Evolutionary conservation across 1,139 yeast species (phyloP), one percentile per base, ranked within the genome.

Genomic region (Yamadazyma triangularis): DNA sequence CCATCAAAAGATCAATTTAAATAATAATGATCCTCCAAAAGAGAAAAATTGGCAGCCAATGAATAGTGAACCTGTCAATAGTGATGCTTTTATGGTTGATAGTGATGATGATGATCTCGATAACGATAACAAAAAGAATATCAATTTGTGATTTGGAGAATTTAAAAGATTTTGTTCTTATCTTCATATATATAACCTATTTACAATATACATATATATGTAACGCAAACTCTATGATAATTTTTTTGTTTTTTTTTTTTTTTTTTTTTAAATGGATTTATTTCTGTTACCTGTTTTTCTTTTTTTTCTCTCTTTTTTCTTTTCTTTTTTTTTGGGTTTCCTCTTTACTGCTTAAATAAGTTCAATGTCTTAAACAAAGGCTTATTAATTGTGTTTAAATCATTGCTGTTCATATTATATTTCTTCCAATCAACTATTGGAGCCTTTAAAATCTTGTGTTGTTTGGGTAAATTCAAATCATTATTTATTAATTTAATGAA

Each of bases 31-130:
- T 38, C 41, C 21, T 47, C 50, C n/a, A 39, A 31, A 22, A 34
- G 56, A 24, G 45, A 28, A 33, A 47, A 74, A 76, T 45, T 79
- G 85, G 85, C 79, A 77, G 50, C 80, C 83, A 2, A 61, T 79
- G 38, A 60, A 66, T 35, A 26, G 31, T 15, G 73, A 66, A 27
- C 81, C 85, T 2, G 78, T 70, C 23, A 75, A 70, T 38, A 73
- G 78, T 32, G 89, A 81, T 47, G 85, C 88, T 1, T 84, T 84
- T 51, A 69, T 81, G 48, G 83, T 84, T 26, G 91, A 83, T 46
- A 77, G 83, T 49, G 93, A 84, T 43, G 89, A 81, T 35, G 88
- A 81, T 33, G 8, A 9, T 18, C n/a, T n/a, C n/a, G n/a, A n/a
- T n/a, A n/a, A n/a, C n/a, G n/a, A n/a, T n/a, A n/a, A n/a, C n/a